These are phyloP conservation scores for Mycena metata DNA, from an alignment of 768 basidiomycete species.

Conservation along the genomic window DNA sequence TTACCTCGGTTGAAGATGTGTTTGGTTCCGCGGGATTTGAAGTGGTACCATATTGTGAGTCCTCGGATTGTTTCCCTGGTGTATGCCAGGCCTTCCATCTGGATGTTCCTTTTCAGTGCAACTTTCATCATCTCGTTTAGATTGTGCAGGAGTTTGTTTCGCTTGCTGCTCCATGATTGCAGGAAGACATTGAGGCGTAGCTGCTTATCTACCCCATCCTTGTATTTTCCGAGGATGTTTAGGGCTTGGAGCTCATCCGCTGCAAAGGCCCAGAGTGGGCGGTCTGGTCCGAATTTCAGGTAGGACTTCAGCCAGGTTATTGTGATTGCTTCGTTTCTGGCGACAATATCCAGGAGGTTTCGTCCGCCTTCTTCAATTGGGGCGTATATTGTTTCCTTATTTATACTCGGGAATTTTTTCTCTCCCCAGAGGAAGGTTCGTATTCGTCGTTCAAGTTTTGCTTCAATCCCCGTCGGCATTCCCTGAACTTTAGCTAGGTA, in stretches of 20 bases:
- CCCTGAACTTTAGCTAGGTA: constrained; percentile 36
- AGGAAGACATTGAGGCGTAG: constrained; percentile 1
- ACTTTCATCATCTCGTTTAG: background rate
- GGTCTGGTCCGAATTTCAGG: background rate
- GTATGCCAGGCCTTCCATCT: background rate
- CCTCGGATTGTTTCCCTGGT: background rate
- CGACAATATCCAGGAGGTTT: background rate
- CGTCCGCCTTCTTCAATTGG: constrained; percentile 24
- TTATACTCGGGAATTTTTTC: background rate
- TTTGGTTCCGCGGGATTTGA: too few relatives aligned
- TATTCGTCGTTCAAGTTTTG: background rate
- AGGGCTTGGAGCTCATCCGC: background rate
- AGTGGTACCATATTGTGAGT: background rate
- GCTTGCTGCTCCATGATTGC: constrained; percentile 3
- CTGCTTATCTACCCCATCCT: background rate
- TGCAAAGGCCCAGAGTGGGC: constrained; percentile 3
- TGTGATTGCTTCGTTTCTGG: constrained; percentile 35
- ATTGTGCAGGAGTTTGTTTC: background rate
- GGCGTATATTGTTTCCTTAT: constrained; percentile 7
- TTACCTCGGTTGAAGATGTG: too few relatives aligned
- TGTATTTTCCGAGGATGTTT: too few relatives aligned
- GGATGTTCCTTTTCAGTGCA: background rate
- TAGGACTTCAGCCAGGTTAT: constrained; percentile 29
- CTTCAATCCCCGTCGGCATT: constrained; percentile 36
- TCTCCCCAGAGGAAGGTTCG: constrained; percentile 11